Percentiles rank a stretch among this genome's conserved stretches.
Conservation (phyloP, 2,329 filamentous ascomycete genomes). For the Fonsecaea pedrosoi region DNA sequence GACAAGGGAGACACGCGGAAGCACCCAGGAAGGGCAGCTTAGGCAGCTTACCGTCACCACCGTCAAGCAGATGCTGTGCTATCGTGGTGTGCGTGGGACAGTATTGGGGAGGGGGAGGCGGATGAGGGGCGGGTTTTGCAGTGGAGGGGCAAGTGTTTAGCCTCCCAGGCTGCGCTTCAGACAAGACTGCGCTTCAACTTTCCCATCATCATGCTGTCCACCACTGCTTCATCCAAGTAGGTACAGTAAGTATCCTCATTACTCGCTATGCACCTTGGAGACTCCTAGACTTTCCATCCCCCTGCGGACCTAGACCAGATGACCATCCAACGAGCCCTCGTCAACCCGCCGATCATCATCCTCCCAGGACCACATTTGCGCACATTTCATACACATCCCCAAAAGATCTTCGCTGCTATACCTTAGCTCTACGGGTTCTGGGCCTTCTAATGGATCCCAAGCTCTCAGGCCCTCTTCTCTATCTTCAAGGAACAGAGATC, state of each 20-base stretch:
- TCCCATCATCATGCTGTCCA: neutral
- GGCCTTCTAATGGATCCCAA: neutral
- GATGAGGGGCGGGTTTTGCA: too few species aligned
- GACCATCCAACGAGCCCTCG: neutral
- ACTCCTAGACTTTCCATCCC: neutral
- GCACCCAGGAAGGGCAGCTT: neutral
- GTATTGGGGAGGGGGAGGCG: neutral
- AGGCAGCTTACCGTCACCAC: neutral
- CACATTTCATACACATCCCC: neutral
- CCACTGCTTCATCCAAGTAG: neutral
- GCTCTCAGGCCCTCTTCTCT: neutral
- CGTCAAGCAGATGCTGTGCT: too few species aligned
- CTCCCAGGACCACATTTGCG: neutral
- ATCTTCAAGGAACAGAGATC: neutral
- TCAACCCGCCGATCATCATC: neutral
- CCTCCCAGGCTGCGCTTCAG: neutral
- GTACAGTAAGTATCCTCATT: neutral
- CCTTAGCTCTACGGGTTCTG: slow-evolving; percentile 4
- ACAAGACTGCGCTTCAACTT: slow-evolving; percentile 1
- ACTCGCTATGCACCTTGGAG: neutral
- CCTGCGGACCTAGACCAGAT: neutral
- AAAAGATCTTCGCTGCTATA: neutral
- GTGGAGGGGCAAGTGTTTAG: too few species aligned
- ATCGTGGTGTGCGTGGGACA: too few species aligned
- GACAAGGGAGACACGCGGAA: slow-evolving; percentile 16